Conservation (phyloP, 768 basidiomycete species). For the Butyriboletus loyo region DNA sequence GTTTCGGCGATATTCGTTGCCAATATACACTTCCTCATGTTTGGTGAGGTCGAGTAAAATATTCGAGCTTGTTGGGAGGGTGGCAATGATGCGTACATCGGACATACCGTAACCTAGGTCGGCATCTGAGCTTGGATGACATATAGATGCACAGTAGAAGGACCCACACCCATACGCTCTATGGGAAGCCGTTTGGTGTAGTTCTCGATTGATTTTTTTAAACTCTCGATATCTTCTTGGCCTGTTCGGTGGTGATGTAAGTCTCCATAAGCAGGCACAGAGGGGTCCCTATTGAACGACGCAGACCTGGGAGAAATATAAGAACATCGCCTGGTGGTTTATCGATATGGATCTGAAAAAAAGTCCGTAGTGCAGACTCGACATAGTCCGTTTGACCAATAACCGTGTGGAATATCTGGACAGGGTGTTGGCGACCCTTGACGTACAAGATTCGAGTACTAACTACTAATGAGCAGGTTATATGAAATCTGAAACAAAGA, state of each 20-base stretch:
- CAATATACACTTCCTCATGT: constrained; percentile 86
- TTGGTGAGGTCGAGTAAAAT: constrained; percentile 62
- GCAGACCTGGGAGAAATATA: constrained; percentile 83
- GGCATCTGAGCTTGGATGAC: neutral
- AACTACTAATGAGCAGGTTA: constrained; percentile 6
- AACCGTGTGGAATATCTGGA: constrained; percentile 77
- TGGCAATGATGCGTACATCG: constrained; percentile 87
- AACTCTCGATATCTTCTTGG: constrained; percentile 93
- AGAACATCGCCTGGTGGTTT: constrained; percentile 84
- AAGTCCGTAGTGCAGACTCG: constrained; percentile 86
- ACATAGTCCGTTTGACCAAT: constrained; percentile 78
- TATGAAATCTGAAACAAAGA: neutral
- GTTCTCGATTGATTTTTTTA: constrained; percentile 70
- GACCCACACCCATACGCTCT: constrained; percentile 48
- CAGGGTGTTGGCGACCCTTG: constrained; percentile 90
- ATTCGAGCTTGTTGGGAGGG: constrained; percentile 74
- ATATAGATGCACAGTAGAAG: neutral
- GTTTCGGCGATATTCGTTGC: constrained; percentile 99
- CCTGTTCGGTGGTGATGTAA: constrained; percentile 42
- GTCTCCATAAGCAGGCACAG: neutral
- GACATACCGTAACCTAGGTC: constrained; percentile 63
- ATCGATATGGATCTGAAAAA: constrained; percentile 89
- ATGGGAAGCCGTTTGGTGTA: constrained; percentile 68
- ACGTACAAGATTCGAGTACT: constrained; percentile 90
- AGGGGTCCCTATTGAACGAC: neutral